Base-by-base conservation (phyloP, 768 basidiomycete species). In the Pholiota molesta region DNA sequence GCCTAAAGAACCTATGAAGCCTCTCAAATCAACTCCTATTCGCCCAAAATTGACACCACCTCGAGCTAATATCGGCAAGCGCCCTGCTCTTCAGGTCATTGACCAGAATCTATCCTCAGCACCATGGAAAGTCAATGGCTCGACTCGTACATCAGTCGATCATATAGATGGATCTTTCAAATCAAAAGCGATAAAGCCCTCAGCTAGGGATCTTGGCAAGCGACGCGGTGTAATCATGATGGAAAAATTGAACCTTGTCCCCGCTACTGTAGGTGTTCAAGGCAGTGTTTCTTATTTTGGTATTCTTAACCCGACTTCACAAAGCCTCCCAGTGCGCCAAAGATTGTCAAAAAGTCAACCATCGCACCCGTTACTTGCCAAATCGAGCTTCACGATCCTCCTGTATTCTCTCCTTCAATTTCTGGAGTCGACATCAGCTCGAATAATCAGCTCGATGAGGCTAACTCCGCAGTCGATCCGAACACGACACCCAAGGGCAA, bases 141-240 rank as follows among this genome's bases (percentile, higher is more conserved):
- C 6, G 19, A 17, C 13, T 35, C 14, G 10, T 4, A 26, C n/a
- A 5, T 23, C 19, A 9, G 7, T 3, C 45, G 10, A 5, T 14
- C 16, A 31, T 19, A 4, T 39, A 44, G 42, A 60, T 16, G 47
- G 19, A n/a, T 29, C 40, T 44, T 8, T 7, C 21, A 3, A 6
- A 39, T 19, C 28, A 49, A 60, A 53, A 4, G 33, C 44, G 23
- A 26, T 66, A 45, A 66, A 53, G 31, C 60, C 44, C 8, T 68
- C 65, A 31, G 65, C 67, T 13, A 72, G 64, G 31, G 52, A 63
- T 28, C 57, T 69, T 4, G 64, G 63, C 21, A 74, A 71, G 52
- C 66, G 71, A 26, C 66, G 64, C 16, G 71, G 69, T 6, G 64
- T 71, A 21, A 65, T 72, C 17, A 52, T 69, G 63, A 59, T 56